Base-by-base conservation (phyloP, 2,329 filamentous ascomycete species). In the Hyphodiscus sp. region DNA sequence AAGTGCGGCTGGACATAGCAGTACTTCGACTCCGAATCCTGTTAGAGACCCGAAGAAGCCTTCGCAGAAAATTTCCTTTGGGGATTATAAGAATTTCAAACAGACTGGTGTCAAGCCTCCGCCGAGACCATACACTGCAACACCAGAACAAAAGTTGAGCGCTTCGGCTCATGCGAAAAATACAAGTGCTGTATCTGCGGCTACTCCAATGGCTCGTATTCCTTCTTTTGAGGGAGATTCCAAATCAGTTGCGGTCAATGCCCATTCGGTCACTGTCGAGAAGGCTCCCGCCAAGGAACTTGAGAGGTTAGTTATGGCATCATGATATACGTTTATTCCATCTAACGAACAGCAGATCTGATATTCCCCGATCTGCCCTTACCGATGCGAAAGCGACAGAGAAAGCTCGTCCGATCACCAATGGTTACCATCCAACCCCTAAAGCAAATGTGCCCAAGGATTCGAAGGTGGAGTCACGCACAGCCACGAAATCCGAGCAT, bases 1-100 rank as follows among this genome's bases (percentile, higher is more conserved):
- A 10, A 63, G 59, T 53, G 45, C 56, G 20, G 59, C 58, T 50
- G 57, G 58, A 33, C 58, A 60, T 45, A 68, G 64, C 49, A 65
- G 57, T 47, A 61, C 64, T 2, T 52, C 61, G 9, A 67, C 67
- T 5, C 65, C 66, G 18, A 62, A 63, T 42, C 55, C 58, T 46
- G 20, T 51, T 11, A 56, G 58, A 48, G 62, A 63, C 26, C 19
- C 55, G 9, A 65, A 63, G 50, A 63, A 62, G 41, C 58, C 64
- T 6, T 49, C 57, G 7, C 59, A 60, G 33, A 69, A 66, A 58
- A 60, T 68, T 41, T 64, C 63, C 8, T 54, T 68, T 18, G 60
- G 61, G 18, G 67, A 68, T 47, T 69, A 68, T 50, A 65, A 64
- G 56, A 65, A 61, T 47, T 50, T 63, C 53, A 66, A 63, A 55